Conservation (phyloP, 73 alveolate genomes). For the Loxodes magnus region DNA sequence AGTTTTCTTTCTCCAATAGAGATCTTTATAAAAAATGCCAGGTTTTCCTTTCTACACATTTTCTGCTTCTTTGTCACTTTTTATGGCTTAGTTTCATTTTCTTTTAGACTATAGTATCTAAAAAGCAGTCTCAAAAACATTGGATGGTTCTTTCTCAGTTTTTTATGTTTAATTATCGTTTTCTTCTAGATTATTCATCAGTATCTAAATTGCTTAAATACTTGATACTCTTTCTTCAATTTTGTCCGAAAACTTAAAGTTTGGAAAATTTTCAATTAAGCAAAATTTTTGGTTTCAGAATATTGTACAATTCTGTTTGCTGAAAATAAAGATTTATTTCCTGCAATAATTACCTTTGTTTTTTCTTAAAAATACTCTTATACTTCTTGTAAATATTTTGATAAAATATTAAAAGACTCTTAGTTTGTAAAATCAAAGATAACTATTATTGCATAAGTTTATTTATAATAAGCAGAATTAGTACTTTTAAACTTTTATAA, state of each 20-base stretch:
- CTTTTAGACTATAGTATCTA: no score
- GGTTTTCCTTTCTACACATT: no score
- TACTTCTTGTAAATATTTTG: slow-evolving; percentile 47
- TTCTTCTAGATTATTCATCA: not conserved
- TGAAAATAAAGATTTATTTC: slow-evolving; percentile 65
- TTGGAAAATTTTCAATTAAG: slow-evolving; percentile 44
- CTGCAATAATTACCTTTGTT: slow-evolving; percentile 56
- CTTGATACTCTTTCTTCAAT: slow-evolving; percentile 33
- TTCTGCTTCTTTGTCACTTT: no score
- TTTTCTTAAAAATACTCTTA: slow-evolving; percentile 23
- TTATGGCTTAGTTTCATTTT: no score
- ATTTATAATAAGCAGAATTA: slow-evolving; percentile 39
- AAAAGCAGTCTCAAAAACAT: no score
- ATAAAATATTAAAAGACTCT: slow-evolving; percentile 42
- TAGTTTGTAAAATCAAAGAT: slow-evolving; percentile 41
- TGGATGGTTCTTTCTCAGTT: no score
- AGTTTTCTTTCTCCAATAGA: no score
- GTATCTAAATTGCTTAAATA: not conserved
- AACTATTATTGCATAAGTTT: slow-evolving; percentile 48
- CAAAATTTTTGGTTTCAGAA: slow-evolving; percentile 56
- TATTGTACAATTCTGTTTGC: slow-evolving; percentile 43
- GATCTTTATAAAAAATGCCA: no score
- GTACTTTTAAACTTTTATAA: slow-evolving; percentile 37
- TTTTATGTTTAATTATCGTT: no score
- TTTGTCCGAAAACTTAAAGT: slow-evolving; percentile 63